These are phyloP conservation scores for Cicer yamashitae DNA, from an alignment of 306 rosid genomes.

Conservation along the genomic window DNA sequence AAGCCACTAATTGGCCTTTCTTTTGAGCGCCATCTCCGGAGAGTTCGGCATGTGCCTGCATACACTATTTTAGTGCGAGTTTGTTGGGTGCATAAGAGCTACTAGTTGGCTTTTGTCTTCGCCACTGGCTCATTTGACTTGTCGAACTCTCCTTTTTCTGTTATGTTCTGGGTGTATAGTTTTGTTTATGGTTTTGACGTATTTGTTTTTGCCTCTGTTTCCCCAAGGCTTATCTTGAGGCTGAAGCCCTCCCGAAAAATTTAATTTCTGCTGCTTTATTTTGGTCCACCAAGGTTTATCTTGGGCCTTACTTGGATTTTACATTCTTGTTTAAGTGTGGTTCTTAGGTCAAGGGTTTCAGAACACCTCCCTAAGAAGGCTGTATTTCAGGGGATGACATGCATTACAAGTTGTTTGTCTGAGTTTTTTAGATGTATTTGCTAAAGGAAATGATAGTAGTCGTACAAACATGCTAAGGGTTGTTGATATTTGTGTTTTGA, in stretches of 20 bases:
- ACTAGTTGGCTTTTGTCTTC: background rate
- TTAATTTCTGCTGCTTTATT: background rate
- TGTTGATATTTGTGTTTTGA: constrained; percentile 19
- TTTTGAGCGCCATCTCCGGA: background rate
- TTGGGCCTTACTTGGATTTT: too few species aligned
- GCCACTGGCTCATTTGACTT: background rate
- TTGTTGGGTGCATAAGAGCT: background rate
- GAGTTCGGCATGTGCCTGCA: background rate
- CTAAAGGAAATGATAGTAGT: background rate
- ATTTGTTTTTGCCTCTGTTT: background rate
- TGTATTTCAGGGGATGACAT: background rate
- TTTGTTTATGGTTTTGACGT: background rate
- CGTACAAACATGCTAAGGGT: background rate
- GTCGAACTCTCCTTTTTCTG: background rate
- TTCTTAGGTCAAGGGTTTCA: background rate
- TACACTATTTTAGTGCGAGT: background rate
- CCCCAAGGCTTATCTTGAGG: background rate
- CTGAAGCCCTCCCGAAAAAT: background rate
- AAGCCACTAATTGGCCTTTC: background rate
- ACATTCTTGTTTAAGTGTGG: background rate
- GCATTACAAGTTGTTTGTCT: background rate
- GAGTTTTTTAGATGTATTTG: background rate
- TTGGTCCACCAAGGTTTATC: too few species aligned
- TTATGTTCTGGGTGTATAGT: background rate
- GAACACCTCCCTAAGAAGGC: background rate